These are phyloP conservation scores for Globisporangium cystogenes DNA, from an alignment of 352 stramenopile species.

Conservation along the genomic window DNA sequence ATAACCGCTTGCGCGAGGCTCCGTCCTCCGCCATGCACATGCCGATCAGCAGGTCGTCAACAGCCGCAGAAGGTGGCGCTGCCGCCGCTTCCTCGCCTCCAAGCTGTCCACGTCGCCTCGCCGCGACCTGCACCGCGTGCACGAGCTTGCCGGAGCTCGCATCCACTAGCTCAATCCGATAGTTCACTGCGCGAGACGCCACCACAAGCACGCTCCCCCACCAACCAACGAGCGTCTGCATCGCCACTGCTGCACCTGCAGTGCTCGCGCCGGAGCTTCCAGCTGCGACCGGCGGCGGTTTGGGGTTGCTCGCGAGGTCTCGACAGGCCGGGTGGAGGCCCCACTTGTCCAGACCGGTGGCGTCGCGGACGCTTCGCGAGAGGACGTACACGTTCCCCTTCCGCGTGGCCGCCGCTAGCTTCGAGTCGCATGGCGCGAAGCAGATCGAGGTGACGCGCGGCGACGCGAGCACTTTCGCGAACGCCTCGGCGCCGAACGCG, in stretches of 20 bases:
- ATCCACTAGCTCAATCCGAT: slow-evolving; percentile 44
- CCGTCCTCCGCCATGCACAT: slow-evolving; percentile 7
- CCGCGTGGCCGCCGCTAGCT: slow-evolving; percentile 38
- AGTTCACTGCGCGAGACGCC: slow-evolving; percentile 25
- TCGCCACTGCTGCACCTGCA: slow-evolving; percentile 16
- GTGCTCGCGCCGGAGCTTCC: not conserved
- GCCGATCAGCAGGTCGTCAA: slow-evolving; percentile 22
- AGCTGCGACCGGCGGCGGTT: slow-evolving; percentile 13
- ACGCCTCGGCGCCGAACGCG: slow-evolving; percentile 19
- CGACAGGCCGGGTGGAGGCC: slow-evolving; percentile 15
- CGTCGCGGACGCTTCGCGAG: not conserved
- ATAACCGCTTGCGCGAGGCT: slow-evolving; percentile 10
- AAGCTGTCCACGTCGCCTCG: not conserved
- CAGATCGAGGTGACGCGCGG: slow-evolving; percentile 50
- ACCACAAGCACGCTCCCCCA: slow-evolving; percentile 39
- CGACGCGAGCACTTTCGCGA: slow-evolving; percentile 34
- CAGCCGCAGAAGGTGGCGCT: not conserved
- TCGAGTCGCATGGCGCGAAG: slow-evolving; percentile 27
- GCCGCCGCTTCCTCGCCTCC: not conserved
- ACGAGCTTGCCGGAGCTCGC: slow-evolving; percentile 28
- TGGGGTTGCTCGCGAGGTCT: slow-evolving; percentile 37
- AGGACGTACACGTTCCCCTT: slow-evolving; percentile 70
- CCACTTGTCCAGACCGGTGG: slow-evolving; percentile 17
- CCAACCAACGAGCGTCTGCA: slow-evolving; percentile 47
- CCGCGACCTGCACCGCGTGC: slow-evolving; percentile 33